Evolutionary conservation across 169 alveolate genomes (phyloP).

Genomic region (Plasmodium fragile): DNA sequence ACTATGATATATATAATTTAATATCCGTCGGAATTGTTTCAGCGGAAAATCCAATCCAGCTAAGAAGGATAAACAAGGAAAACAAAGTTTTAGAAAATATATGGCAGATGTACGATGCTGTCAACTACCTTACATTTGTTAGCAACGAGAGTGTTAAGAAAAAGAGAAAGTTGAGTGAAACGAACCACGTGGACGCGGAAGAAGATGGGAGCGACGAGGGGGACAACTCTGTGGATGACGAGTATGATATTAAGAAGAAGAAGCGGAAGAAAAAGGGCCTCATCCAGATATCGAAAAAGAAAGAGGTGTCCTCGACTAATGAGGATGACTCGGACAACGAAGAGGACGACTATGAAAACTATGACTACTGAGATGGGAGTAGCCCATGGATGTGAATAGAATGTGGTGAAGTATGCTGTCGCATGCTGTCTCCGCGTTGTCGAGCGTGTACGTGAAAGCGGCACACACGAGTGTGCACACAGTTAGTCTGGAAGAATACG

Average conservation of each 20-base stretch:
- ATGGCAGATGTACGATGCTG: conserved; percentile 75
- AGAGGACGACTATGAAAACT: conserved; percentile 36
- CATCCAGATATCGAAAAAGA: conserved; percentile 70
- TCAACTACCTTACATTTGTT: conserved; percentile 64
- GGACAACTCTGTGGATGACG: conserved; percentile 9
- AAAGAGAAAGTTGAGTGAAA: conserved; percentile 50
- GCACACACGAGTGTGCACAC: background rate
- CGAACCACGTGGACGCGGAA: background rate
- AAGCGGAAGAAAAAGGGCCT: conserved; percentile 62
- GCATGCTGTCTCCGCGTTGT: background rate
- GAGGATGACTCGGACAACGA: conserved; percentile 56
- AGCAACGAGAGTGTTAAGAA: conserved; percentile 68
- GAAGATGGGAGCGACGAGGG: conserved; percentile 16
- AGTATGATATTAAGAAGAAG: conserved; percentile 52
- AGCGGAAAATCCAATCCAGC: conserved; percentile 46
- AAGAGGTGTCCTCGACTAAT: background rate
- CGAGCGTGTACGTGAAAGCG: background rate
- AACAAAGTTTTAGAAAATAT: conserved; percentile 60
- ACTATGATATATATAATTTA: conserved; percentile 68
- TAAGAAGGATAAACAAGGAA: conserved; percentile 67
- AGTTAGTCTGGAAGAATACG: background rate
- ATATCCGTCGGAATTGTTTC: conserved; percentile 60
- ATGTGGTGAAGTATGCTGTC: background rate
- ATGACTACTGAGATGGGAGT: conserved; percentile 2
- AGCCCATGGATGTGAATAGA: background rate